A percentile compares a stretch with the other conserved stretches of the same genome.
phyloP scores from a whole-genome alignment of 371 early-diverging fungal species.

The Circinella umbellata region DNA sequence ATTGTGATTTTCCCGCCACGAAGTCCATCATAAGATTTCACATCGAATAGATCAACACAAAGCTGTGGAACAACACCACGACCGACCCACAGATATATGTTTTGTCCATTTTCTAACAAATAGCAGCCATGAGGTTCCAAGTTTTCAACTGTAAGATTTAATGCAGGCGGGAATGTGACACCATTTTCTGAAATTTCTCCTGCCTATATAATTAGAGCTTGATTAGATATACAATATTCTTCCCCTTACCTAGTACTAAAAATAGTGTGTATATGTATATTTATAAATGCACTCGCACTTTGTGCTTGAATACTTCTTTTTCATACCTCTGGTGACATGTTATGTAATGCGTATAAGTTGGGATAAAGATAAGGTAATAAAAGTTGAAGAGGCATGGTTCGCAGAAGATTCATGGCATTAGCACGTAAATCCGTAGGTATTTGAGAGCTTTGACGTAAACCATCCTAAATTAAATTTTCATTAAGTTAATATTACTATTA shows the following conservation, averaged over 20 bases:
- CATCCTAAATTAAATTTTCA: conserved; percentile 41
- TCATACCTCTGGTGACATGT: conserved; percentile 72
- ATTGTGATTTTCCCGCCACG: conserved; percentile 69
- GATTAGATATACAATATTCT: background rate
- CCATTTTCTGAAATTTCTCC: conserved; percentile 66
- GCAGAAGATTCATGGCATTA: conserved; percentile 73
- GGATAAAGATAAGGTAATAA: conserved; percentile 75
- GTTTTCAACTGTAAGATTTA: conserved; percentile 86
- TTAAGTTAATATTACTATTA: too few species aligned
- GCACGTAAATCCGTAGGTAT: conserved; percentile 74
- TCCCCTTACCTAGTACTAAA: too few species aligned
- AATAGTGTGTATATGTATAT: too few species aligned
- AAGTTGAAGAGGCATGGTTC: conserved; percentile 82
- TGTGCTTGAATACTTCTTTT: too few species aligned
- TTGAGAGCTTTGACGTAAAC: conserved; percentile 70
- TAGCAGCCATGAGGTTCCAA: conserved; percentile 86
- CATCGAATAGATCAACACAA: conserved; percentile 71
- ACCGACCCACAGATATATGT: conserved; percentile 91
- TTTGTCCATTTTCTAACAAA: conserved; percentile 82
- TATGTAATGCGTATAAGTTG: conserved; percentile 86
- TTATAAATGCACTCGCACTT: too few species aligned
- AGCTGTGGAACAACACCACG: conserved; percentile 79
- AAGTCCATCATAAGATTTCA: conserved; percentile 61
- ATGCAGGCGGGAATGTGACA: conserved; percentile 69
- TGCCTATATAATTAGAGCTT: conserved; percentile 28